Evolutionary conservation across 2,329 filamentous ascomycete genomes (phyloP), one percentile per base, ranked within the genome.

Genomic region (Apiospora pterosperma): DNA sequence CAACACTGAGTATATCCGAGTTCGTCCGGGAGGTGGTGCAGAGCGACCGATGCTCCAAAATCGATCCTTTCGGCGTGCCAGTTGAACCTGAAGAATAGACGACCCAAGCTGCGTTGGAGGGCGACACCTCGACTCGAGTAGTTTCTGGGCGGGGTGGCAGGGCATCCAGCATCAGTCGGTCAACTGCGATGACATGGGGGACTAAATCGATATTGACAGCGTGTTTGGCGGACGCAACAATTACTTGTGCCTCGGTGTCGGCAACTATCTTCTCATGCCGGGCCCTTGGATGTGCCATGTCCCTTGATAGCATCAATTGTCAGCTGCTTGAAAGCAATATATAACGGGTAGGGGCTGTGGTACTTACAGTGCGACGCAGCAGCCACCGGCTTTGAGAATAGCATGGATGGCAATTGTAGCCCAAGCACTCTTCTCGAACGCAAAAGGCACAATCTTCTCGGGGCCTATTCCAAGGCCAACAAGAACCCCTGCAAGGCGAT

Each of bases 341-440:
- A 5, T 34, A 16, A 28, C 16, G 23, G 23, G 16, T 19, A 28
- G 14, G 14, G 23, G 39, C 39, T 42, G 25, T 25, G 12, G 31
- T 10, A 34, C 25, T 19, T 55, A 28, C 14, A 66, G 25, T n/a
- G 64, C 74, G 12, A 74, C 70, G 62, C 72, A 76, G 0, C 72
- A 72, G 70, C 69, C 74, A 7, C 77, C 76, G 11, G 76, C 72
- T 38, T 77, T 78, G 36, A 78, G 64, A 3, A 77, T 72, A 3
- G 69, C 75, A 19, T 79, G 64, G 65, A 77, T 75, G 0, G 74
- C 71, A 16, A 78, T 69, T 5, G 73, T 64, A 2, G 69, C 70
- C 74, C 73, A 78, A 34, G 66, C 67, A 3, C 74, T 76, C 65
- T 78, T 78, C 21, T 77, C 73, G 60, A 77, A 77, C 58, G 70